These are phyloP conservation scores for Odontarrhena argentea DNA, from an alignment of 345 rosid species.

Conservation along the genomic window DNA sequence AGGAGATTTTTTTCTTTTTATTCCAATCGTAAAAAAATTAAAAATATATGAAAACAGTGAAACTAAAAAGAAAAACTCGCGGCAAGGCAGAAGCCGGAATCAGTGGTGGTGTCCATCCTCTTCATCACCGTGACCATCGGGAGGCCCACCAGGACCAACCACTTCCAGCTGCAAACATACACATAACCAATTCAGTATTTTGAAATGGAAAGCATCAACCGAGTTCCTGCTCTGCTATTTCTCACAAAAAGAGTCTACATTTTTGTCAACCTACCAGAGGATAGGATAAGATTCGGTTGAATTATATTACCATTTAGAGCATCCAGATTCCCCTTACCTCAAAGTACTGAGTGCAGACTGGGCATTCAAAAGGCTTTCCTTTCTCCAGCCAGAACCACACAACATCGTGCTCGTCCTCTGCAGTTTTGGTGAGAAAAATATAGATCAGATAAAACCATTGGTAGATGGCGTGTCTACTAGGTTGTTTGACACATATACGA, in stretches of 20 bases:
- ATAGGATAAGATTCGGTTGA: background rate
- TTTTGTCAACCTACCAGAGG: too few relatives aligned
- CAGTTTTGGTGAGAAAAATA: constrained; percentile 10
- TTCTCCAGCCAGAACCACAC: constrained; percentile 98
- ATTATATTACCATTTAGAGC: background rate
- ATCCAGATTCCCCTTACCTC: constrained; percentile 48
- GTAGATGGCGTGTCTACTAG: background rate
- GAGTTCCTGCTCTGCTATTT: constrained; percentile 9
- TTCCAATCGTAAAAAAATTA: constrained; percentile 8
- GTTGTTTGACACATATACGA: background rate
- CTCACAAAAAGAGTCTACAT: too few relatives aligned
- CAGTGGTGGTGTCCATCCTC: constrained; percentile 53
- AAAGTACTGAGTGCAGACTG: constrained; percentile 84
- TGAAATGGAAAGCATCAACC: background rate
- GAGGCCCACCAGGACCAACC: constrained; percentile 89
- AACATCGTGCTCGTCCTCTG: constrained; percentile 96
- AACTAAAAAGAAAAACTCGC: constrained; percentile 26
- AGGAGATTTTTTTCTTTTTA: background rate
- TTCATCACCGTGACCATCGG: constrained; percentile 73
- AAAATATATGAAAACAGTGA: constrained; percentile 2
- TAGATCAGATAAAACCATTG: constrained; percentile 6
- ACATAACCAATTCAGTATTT: background rate
- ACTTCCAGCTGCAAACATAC: constrained; percentile 66
- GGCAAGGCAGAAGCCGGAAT: constrained; percentile 36
- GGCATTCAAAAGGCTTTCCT: constrained; percentile 81